These are phyloP conservation scores for Capsicum baccatum DNA, from an alignment of 257 asterid species.

Conservation along the genomic window DNA sequence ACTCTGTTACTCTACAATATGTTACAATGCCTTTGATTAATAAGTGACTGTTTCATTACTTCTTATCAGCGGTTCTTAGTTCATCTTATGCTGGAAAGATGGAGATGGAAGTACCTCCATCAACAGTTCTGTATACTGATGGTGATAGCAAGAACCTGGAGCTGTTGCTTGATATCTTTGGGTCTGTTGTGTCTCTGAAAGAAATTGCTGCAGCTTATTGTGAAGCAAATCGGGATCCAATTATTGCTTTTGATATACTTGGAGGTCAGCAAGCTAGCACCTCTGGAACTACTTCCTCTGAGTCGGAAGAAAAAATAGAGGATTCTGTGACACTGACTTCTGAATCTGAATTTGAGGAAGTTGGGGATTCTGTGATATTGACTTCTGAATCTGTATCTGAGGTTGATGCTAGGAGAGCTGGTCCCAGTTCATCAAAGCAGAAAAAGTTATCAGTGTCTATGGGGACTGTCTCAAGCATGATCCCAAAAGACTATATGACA, in stretches of 20 bases:
- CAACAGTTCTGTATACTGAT: slow-evolving; percentile 43
- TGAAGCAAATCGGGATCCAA: slow-evolving; percentile 53
- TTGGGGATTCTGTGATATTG: slow-evolving; percentile 29
- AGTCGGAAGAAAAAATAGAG: slow-evolving; percentile 38
- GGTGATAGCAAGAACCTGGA: slow-evolving; percentile 60
- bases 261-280: slow-evolving; percentile 40
- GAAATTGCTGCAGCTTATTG: slow-evolving; percentile 82
- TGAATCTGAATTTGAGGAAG: slow-evolving; percentile 36
- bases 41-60: neutral
- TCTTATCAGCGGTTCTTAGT: slow-evolving; percentile 5
- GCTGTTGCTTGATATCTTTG: slow-evolving; percentile 65
- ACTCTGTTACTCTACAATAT: slow-evolving; percentile 7
- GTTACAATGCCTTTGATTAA: neutral
- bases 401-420: slow-evolving; percentile 33
- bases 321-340: slow-evolving; percentile 35
- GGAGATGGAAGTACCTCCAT: slow-evolving; percentile 54
- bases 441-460: slow-evolving; percentile 58
- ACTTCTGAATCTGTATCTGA: slow-evolving; percentile 44
- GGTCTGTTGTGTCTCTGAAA: slow-evolving; percentile 66
- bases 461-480: slow-evolving; percentile 72
- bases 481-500: slow-evolving; percentile 60
- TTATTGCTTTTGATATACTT: slow-evolving; percentile 52
- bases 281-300: slow-evolving; percentile 33
- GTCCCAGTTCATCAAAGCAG: slow-evolving; percentile 41
- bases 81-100: slow-evolving; percentile 46